Evolutionary conservation across 2,329 filamentous ascomycete species (phyloP).

Genomic region (Ustilaginoidea virens): DNA sequence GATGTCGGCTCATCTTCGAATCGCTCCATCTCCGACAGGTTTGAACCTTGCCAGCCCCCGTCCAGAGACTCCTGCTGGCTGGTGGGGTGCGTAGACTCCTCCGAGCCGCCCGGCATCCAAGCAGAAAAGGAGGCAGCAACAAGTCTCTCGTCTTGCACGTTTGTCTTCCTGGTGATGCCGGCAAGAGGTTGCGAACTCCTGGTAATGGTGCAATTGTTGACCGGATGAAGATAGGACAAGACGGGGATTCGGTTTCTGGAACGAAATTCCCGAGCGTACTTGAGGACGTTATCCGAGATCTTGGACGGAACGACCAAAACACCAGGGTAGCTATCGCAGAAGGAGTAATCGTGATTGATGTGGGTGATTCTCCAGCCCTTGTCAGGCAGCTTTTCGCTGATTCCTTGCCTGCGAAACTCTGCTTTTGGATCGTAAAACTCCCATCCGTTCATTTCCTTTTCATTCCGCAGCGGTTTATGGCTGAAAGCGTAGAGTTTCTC

Average conservation of each 20-base stretch:
- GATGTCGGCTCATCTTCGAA: conserved; percentile 53
- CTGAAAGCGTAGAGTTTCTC: conserved; percentile 86
- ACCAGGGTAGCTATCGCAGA: conserved; percentile 84
- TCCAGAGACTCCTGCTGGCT: conserved; percentile 35
- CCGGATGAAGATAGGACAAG: conserved; percentile 83
- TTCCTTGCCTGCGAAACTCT: conserved; percentile 78
- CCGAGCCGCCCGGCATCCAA: conserved; percentile 17
- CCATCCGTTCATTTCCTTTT: conserved; percentile 68
- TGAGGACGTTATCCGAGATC: conserved; percentile 94
- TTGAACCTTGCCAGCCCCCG: conserved; percentile 23
- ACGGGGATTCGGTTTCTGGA: conserved; percentile 80
- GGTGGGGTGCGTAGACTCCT: conserved; percentile 17
- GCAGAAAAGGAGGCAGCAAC: conserved; percentile 74
- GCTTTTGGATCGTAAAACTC: conserved; percentile 68
- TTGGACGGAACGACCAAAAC: conserved; percentile 70
- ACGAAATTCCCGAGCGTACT: conserved; percentile 80
- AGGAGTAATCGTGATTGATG: conserved; percentile 80
- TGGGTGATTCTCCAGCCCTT: conserved; percentile 78
- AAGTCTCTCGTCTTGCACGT: conserved; percentile 88
- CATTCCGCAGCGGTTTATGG: conserved; percentile 59
- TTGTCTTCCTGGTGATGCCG: conserved; percentile 74
- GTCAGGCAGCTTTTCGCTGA: conserved; percentile 63
- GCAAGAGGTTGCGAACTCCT: conserved; percentile 85
- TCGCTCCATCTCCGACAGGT: conserved; percentile 46
- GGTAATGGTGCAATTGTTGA: conserved; percentile 95